Percentiles rank a stretch among this genome's conserved stretches.
Evolutionary conservation across 2,329 filamentous ascomycete genomes (phyloP).

Genomic region (Hymenoscyphus infarciens): DNA sequence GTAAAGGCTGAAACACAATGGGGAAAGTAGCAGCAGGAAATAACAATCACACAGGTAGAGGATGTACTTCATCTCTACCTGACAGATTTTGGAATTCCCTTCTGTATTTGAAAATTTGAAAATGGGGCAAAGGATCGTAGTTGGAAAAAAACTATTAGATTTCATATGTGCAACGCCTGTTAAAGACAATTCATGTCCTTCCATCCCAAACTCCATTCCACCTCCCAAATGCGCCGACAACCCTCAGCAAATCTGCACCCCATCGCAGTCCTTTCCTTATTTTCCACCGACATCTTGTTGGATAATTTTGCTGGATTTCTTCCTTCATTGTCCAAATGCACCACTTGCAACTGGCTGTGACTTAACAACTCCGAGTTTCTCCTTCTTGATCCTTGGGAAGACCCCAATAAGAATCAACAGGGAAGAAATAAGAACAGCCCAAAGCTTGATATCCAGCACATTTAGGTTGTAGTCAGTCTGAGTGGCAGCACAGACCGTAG

Average conservation of each 20-base stretch:
- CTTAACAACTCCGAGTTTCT: slow-evolving; percentile 65
- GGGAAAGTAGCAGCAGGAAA: neutral
- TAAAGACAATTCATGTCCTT: neutral
- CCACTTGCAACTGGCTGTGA: slow-evolving; percentile 18
- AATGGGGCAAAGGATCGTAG: neutral
- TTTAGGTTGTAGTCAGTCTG: slow-evolving; percentile 70
- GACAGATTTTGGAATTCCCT: neutral
- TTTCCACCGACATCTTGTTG: neutral
- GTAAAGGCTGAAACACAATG: neutral
- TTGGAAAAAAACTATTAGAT: neutral
- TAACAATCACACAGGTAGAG: neutral
- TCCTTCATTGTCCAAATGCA: slow-evolving; percentile 19
- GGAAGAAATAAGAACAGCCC: slow-evolving; percentile 66
- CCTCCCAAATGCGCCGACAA: neutral
- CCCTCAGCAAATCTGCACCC: neutral
- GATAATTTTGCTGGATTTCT: neutral
- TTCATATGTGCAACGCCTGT: neutral
- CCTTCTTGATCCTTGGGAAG: slow-evolving; percentile 73
- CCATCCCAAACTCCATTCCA: neutral
- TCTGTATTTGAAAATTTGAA: neutral
- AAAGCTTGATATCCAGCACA: slow-evolving; percentile 68
- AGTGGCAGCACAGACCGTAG: slow-evolving; percentile 71
- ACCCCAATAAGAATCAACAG: slow-evolving; percentile 68
- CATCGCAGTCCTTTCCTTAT: neutral
- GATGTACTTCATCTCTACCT: neutral